phyloP scores from a whole-genome alignment of 768 basidiomycete species.

The Lactifluus piperatus region DNA sequence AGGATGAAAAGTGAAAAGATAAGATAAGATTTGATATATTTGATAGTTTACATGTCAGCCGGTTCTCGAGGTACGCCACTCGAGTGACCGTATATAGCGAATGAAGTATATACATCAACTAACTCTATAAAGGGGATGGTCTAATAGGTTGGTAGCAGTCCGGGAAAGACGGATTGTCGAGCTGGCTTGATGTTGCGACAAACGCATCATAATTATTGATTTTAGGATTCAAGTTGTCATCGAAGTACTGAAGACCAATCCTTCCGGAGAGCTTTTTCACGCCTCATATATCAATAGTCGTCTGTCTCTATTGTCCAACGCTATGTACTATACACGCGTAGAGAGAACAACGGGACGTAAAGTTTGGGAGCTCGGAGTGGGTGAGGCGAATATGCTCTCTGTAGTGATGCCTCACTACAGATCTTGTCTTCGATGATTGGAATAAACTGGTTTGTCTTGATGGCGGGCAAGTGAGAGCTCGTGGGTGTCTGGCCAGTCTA shows the following conservation, averaged over 20 bases:
- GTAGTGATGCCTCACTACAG: no score
- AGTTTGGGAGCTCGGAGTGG: no score
- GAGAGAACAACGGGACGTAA: not conserved
- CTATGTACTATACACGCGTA: not conserved
- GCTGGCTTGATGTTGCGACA: conserved; percentile 30
- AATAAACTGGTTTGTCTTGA: no score
- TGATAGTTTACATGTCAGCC: no score
- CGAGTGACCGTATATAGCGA: not conserved
- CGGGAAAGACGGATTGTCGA: not conserved
- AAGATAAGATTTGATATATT: conserved; percentile 2
- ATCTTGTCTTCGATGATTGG: no score
- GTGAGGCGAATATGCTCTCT: no score
- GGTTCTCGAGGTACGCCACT: not conserved
- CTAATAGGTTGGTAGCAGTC: not conserved
- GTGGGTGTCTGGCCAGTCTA: no score
- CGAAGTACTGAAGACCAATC: not conserved
- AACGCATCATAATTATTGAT: conserved; percentile 62
- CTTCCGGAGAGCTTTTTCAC: conserved; percentile 43
- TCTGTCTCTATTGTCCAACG: not conserved
- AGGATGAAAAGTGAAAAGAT: not conserved
- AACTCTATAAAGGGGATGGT: not conserved
- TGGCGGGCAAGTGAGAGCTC: no score
- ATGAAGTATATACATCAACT: not conserved
- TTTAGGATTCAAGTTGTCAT: no score
- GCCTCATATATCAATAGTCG: conserved; percentile 37